These are phyloP conservation scores for Lachnellula subtilissima DNA, from an alignment of 2,329 filamentous ascomycete species.

Conservation along the genomic window DNA sequence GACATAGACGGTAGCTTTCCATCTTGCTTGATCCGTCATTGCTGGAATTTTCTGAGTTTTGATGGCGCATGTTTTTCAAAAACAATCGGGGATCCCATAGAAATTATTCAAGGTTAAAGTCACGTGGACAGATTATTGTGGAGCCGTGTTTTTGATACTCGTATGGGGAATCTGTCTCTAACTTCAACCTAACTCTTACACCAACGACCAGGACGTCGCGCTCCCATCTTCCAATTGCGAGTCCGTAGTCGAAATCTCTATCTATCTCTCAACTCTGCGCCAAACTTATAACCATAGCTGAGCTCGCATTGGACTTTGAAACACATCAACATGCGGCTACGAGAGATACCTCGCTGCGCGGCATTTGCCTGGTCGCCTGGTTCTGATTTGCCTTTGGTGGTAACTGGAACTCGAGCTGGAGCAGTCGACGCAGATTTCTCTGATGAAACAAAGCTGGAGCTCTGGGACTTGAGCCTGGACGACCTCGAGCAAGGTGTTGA, in stretches of 20 bases:
- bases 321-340: constrained; percentile 78
- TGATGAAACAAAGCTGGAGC: constrained; percentile 90
- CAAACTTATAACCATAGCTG: constrained; percentile 3
- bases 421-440: constrained; percentile 97
- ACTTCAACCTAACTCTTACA: constrained; percentile 4
- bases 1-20: constrained; percentile 90
- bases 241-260: constrained; percentile 6
- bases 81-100: neutral
- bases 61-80: neutral
- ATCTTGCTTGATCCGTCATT: constrained; percentile 78
- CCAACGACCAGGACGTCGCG: constrained; percentile 13
- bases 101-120: neutral
- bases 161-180: neutral
- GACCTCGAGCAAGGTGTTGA: constrained; percentile 71
- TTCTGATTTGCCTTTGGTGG: constrained; percentile 72
- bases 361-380: constrained; percentile 95
- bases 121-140: neutral
- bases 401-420: constrained; percentile 89
- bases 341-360: constrained; percentile 94
- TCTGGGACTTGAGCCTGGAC: constrained; percentile 90
- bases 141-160: neutral
- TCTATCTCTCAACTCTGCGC: constrained; percentile 2
- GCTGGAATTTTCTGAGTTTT: constrained; percentile 14
- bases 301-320: constrained; percentile 10
- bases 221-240: constrained; percentile 15